These are phyloP conservation scores for Trifolium repens DNA, from an alignment of 306 rosid genomes.

Conservation along the genomic window DNA sequence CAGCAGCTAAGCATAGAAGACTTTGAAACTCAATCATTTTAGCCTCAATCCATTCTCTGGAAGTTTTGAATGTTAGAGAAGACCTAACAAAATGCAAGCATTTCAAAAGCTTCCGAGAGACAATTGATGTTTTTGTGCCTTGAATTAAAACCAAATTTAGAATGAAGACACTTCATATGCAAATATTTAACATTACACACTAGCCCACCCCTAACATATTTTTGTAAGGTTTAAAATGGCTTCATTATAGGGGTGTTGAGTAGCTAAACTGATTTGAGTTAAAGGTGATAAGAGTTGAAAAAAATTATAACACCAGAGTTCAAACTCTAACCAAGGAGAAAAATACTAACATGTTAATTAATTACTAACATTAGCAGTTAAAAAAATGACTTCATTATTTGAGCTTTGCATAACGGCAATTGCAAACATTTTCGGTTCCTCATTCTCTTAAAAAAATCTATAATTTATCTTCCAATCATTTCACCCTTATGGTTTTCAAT, in stretches of 20 bases:
- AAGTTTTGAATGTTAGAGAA: not conserved
- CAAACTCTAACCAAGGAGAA: too few species aligned
- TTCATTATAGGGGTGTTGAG: too few species aligned
- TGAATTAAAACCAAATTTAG: conserved; percentile 1
- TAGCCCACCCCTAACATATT: not conserved
- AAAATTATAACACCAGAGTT: too few species aligned
- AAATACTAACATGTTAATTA: too few species aligned
- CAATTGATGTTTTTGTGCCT: not conserved
- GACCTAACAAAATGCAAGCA: conserved; percentile 5
- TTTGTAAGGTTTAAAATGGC: not conserved
- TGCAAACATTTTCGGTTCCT: not conserved
- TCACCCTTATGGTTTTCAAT: not conserved
- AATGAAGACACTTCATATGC: not conserved
- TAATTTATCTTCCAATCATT: not conserved
- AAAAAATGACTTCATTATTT: conserved; percentile 2
- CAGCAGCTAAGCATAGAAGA: not conserved
- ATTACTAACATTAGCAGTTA: too few species aligned
- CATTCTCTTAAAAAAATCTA: not conserved
- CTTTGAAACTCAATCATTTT: conserved; percentile 8
- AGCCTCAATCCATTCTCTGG: not conserved
- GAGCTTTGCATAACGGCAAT: not conserved
- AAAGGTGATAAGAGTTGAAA: too few species aligned
- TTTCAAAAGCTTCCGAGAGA: not conserved
- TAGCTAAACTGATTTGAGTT: too few species aligned
- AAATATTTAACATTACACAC: conserved; percentile 4